These are phyloP conservation scores for Mycena amicta DNA, from an alignment of 768 basidiomycete genomes.

Conservation along the genomic window DNA sequence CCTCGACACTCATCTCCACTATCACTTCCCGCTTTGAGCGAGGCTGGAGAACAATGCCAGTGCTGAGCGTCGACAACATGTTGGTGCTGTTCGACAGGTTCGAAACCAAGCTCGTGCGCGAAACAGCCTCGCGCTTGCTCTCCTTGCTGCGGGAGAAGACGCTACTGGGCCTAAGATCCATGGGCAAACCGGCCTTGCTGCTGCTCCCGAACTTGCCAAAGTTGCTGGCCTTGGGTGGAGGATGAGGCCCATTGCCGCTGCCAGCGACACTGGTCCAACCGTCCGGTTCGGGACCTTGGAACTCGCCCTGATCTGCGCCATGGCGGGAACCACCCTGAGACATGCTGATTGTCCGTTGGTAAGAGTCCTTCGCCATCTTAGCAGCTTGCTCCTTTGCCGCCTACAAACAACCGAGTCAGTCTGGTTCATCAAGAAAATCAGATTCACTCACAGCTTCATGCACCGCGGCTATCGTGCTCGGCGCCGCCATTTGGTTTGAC, in stretches of 20 bases:
- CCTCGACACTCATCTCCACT: constrained; percentile 62
- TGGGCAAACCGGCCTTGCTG: constrained; percentile 53
- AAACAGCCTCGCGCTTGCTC: constrained; percentile 70
- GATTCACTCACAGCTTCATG: constrained; percentile 72
- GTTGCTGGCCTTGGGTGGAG: constrained; percentile 80
- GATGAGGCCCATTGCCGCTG: constrained; percentile 48
- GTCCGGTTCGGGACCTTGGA: constrained; percentile 66
- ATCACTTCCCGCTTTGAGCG: constrained; percentile 49
- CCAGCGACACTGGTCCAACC: constrained; percentile 81
- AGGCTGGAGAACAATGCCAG: constrained; percentile 60
- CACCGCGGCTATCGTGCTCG: constrained; percentile 85
- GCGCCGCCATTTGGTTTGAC: constrained; percentile 65
- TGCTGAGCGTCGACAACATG: constrained; percentile 82
- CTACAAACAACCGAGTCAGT: constrained; percentile 37
- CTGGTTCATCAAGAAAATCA: constrained; percentile 9
- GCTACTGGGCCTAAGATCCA: constrained; percentile 83
- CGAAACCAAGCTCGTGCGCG: constrained; percentile 74
- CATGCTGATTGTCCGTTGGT: constrained; percentile 69
- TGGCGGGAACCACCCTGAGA: constrained; percentile 90
- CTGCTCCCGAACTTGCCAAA: constrained; percentile 93
- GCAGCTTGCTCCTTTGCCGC: constrained; percentile 79
- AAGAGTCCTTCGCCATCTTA: constrained; percentile 59
- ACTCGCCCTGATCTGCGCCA: constrained; percentile 71
- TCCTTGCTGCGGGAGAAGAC: constrained; percentile 79
- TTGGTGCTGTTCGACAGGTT: constrained; percentile 49